Percentiles rank a stretch among this genome's conserved stretches.
Conservation (phyloP, 2,329 filamentous ascomycete species). For the Paecilomyces dactylethromorphus region DNA sequence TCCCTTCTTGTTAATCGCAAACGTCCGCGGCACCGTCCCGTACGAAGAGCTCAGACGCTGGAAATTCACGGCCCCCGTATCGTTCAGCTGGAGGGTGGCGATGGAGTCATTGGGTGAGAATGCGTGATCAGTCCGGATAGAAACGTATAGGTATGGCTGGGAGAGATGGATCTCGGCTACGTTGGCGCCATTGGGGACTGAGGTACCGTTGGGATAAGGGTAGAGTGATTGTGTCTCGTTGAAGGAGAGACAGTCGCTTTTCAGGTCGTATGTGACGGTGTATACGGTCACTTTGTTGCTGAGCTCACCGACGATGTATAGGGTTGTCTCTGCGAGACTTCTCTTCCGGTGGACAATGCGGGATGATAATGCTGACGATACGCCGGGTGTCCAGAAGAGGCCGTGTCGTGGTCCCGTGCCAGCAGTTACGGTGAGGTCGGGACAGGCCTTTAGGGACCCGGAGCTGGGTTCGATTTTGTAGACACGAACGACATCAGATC, state of each 20-base stretch:
- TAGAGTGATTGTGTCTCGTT: slow-evolving; percentile 15
- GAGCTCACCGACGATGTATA: slow-evolving; percentile 54
- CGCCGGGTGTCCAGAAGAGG: slow-evolving; percentile 43
- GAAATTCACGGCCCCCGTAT: slow-evolving; percentile 56
- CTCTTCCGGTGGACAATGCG: neutral
- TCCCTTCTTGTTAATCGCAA: slow-evolving; percentile 60
- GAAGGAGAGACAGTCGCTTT: slow-evolving; percentile 19
- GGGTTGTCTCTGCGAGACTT: slow-evolving; percentile 12
- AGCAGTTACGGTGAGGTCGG: slow-evolving; percentile 34
- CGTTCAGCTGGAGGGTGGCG: slow-evolving; percentile 26
- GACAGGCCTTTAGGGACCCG: slow-evolving; percentile 40
- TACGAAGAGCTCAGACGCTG: slow-evolving; percentile 57
- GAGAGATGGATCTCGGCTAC: slow-evolving; percentile 19
- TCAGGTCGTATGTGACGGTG: slow-evolving; percentile 19
- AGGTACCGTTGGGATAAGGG: slow-evolving; percentile 17
- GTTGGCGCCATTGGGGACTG: slow-evolving; percentile 19
- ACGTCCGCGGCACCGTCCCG: slow-evolving; percentile 60
- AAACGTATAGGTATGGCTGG: slow-evolving; percentile 21
- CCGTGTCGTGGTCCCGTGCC: slow-evolving; percentile 62
- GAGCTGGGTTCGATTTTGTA: slow-evolving; percentile 45
- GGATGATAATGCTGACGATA: neutral
- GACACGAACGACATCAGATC: slow-evolving; percentile 56
- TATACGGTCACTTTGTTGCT: slow-evolving; percentile 47
- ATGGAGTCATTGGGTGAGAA: slow-evolving; percentile 24
- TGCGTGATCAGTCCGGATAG: slow-evolving; percentile 22